Base-by-base conservation (phyloP, 441 rosid species). In the Pelargonium fulgidum region DNA sequence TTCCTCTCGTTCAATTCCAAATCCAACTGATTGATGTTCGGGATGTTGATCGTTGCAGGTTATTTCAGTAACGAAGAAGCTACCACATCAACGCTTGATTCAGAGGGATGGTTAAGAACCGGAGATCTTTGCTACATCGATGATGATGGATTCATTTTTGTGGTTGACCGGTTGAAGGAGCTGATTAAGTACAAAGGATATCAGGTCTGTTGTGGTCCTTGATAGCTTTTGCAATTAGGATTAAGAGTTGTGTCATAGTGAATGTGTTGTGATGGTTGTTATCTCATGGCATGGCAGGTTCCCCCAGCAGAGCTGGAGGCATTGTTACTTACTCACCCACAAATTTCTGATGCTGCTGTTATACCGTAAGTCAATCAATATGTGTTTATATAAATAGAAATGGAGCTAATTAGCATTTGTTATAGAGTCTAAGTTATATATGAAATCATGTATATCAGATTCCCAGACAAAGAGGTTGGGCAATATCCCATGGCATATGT, bases 141-240 rank as follows among this genome's bases (percentile, higher is more conserved):
- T 29, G 93, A 88, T 0, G 93, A 91, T 74, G 97, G 99, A 66
- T 91, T 84, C 81, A 81, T 93, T 69, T 91, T 88, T 29, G 82
- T 91, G 64, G 97, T 91, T 7, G 99, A 93, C 76, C 81, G 97
- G 77, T 74, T 93, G 74, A 93, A 93, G 81, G 99, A 93, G 82
- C 84, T 93, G 68, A 93, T 91, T 65, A 93, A 91, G 72, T 93
- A 91, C 80, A 93, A 92, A 69, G 99, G 99, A 39, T 92, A 94
- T 81, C 97, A 91, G 92, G 99, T 94, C 26, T 22, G 20, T 66
- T n/a, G n/a, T n/a, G n/a, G n/a, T n/a, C n/a, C n/a, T n/a, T n/a
- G 58, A 7, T 11, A 8, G 6, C 11, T 12, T 11, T 67, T 17
- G 24, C 14, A 19, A 22, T 10, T 62, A 2, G 33, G 41, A 10